Evolutionary conservation across 176 grass and related monocot genomes (phyloP), one percentile per base, ranked within the genome.

Genomic region (Juncus inflexus): DNA sequence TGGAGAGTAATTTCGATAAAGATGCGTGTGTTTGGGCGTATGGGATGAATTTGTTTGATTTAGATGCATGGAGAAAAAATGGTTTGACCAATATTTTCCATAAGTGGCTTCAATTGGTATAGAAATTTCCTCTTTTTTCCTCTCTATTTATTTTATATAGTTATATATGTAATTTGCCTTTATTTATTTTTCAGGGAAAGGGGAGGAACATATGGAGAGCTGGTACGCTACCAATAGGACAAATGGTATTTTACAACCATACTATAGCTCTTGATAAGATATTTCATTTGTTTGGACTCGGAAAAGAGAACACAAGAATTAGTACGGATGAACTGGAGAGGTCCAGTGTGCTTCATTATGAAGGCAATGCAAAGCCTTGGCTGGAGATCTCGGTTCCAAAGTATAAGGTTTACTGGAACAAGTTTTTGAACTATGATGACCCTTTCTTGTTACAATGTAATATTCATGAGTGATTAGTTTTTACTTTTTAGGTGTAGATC

Each of bases 41-140:
- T 74, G 87, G 92, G 10, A 81, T 97, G 84, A 96, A 91, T 52
- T 81, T 91, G 47, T 89, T 97, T 79, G 61, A 91, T 58, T 84
- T 97, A 35, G 72, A 83, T 42, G 77, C 83, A 74, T 91, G 92
- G 92, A 73, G 85, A 15, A 85, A 45, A 54, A 77, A 74, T 70
- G 77, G 62, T 61, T 63, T 97, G 19, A 79, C 70, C 41, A 40
- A 47, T 37, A 76, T 63, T 58, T 84, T 88, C 41, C 70, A 79
- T 68, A 91, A 79, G 42, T 91, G 82, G 92, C 74, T 86, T 80
- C 40, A 86, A 54, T 9, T 69, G 77, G 92, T 97, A 86, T 83
- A 82, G 59, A 2, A 12, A 60, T 40, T 4, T 15, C 10, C 12
- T 42, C 52, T 35, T 9, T 19, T 52, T 43, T 60, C 52, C 36